These are phyloP conservation scores for Rhytidiadelphus loreus DNA, from an alignment of 225 moss, liverwort and hornwort genomes.

Conservation along the genomic window DNA sequence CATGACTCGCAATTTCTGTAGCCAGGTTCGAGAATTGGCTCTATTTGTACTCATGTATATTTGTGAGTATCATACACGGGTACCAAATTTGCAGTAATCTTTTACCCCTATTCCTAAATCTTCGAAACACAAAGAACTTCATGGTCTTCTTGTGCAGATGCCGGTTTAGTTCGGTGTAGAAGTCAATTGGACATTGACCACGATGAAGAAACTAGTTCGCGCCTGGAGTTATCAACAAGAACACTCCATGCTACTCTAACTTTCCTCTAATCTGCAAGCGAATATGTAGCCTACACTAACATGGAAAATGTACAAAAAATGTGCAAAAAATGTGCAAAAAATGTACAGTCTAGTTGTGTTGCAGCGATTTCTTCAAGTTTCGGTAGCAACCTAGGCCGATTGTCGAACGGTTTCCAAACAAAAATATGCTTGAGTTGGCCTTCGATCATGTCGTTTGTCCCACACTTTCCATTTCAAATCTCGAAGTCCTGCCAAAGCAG, in stretches of 20 bases:
- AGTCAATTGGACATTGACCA: constrained; percentile 1
- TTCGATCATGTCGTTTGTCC: neutral
- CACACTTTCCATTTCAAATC: neutral
- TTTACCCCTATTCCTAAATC: neutral
- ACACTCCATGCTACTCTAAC: neutral
- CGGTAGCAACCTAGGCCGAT: neutral
- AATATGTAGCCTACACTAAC: neutral
- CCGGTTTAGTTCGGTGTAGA: neutral
- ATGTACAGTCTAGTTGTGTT: neutral
- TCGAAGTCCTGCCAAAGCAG: neutral
- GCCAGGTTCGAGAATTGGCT: neutral
- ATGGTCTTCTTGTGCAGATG: neutral
- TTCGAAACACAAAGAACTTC: neutral
- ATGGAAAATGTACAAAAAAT: neutral
- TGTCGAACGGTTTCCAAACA: neutral
- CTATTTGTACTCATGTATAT: neutral
- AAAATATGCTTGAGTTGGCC: neutral
- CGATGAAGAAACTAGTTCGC: neutral
- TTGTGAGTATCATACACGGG: neutral
- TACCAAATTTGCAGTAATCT: neutral
- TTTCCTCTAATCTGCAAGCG: neutral
- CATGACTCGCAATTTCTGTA: neutral
- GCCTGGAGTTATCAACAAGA: neutral
- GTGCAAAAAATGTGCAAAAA: neutral
- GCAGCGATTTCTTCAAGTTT: neutral